Evolutionary conservation across 805 yeast species (phyloP).

Genomic region (Sugiyamaella valdiviana): DNA sequence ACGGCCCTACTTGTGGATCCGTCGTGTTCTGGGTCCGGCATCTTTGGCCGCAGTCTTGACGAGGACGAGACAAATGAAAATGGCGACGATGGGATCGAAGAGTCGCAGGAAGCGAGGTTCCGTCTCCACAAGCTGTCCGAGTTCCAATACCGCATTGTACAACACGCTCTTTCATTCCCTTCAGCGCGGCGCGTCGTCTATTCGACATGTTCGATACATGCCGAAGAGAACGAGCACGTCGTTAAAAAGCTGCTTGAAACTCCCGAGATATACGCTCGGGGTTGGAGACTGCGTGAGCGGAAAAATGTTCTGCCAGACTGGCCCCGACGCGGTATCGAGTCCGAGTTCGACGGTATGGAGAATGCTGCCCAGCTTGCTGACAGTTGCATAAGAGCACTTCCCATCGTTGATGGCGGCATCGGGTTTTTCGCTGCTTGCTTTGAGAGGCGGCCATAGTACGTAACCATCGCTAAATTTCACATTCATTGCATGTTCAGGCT

Average conservation of each 20-base stretch:
- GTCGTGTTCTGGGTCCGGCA: conserved; percentile 96
- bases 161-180: conserved; percentile 81
- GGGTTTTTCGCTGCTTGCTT: conserved; percentile 97
- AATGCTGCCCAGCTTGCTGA: conserved; percentile 56
- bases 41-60: conserved; percentile 73
- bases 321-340: conserved; percentile 75
- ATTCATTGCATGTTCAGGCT: too few relatives aligned
- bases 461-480: too few relatives aligned
- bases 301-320: conserved; percentile 70
- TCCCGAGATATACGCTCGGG: conserved; percentile 51
- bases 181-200: conserved; percentile 72
- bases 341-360: conserved; percentile 46
- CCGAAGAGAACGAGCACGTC: conserved; percentile 90
- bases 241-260: conserved; percentile 73
- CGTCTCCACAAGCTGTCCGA: conserved; percentile 70
- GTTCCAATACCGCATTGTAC: conserved; percentile 82
- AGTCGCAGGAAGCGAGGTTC: conserved; percentile 31
- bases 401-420: conserved; percentile 93
- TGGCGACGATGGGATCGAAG: conserved; percentile 13
- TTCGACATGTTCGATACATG: conserved; percentile 92
- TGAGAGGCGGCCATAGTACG: too few relatives aligned
- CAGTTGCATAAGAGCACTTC: conserved; percentile 80
- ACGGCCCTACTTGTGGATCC: conserved; percentile 91
- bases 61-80: conserved; percentile 41
- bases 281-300: conserved; percentile 67